Base-by-base conservation (phyloP, 2,329 filamentous ascomycete genomes). In the Tolypocladium inflatum region DNA sequence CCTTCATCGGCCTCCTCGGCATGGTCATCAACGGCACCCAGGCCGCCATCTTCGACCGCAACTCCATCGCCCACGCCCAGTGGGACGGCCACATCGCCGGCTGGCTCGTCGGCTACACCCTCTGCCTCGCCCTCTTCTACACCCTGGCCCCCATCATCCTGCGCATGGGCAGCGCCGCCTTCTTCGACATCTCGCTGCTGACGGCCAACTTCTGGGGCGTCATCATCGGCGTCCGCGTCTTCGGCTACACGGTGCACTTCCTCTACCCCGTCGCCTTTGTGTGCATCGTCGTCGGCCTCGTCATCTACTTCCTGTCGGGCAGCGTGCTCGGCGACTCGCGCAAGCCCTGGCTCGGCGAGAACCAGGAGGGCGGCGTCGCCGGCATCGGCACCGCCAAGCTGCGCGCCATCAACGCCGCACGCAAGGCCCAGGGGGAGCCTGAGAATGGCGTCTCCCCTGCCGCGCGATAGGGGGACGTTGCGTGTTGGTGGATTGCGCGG, bases 131-230 rank as follows among this genome's bases (percentile, higher is more conserved):
- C 57, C 75, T 94, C 60, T 99, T 99, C 76, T 99, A 99, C 78
- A 86, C 86, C 9, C 78, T 94, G 3, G 91, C 89, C 0, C 94
- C 94, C 0, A 76, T 97, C 57, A 81, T 99, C 62, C 87, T 97
- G 74, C 90, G 94, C 63, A 88, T 97, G 77, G 89, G 89, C 35
- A 89, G 85, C 19, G 94, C 94, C 3, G 93, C 92, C 23, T 97
- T 99, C 76, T 95, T 97, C 79, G 96, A 99, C 74, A 96, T 97
- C 67, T 93, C 89, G 9, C 78, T 99, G 63, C 79, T 99, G 60
- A 97, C 94, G 2, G 90, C 87, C 66, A 97, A 96, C 75, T 97
- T 97, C 77, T 99, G 94, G 94, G 92, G 91, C 63, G 88, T 96
- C 61, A 88, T 95, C 64, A 93, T 99, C 65, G 94, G 94, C 55